Percentiles rank a stretch among this genome's conserved stretches.
Conservation (phyloP, 1,139 yeast genomes). For the Insectozyma bohioensis region DNA sequence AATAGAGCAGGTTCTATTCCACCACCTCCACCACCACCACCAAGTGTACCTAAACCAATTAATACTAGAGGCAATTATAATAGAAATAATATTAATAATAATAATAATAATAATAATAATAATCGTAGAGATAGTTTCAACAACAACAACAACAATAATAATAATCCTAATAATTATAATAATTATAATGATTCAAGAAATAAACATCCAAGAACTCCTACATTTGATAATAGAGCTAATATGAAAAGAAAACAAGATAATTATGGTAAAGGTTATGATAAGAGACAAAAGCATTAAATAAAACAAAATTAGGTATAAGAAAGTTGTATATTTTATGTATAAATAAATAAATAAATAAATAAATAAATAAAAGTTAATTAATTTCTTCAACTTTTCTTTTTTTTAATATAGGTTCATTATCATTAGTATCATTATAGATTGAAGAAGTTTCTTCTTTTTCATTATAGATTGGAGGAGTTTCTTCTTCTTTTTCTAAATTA, state of each 20-base stretch:
- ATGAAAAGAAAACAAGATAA: conserved; percentile 1
- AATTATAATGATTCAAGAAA: conserved; percentile 1
- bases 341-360: neutral
- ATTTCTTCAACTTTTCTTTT: conserved; percentile 7
- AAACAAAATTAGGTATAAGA: neutral
- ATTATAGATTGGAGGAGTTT: neutral
- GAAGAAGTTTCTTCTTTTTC: conserved; percentile 6
- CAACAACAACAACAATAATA: conserved; percentile 1
- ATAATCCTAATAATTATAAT: conserved; percentile 1
- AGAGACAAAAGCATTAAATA: conserved; percentile 2
- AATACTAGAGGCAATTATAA: too few species aligned
- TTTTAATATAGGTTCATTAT: conserved; percentile 11
- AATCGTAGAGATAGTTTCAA: neutral
- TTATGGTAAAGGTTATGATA: neutral
- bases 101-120: neutral
- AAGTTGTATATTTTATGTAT: neutral
- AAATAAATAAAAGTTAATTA: neutral
- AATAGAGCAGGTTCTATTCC: conserved; percentile 2
- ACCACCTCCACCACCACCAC: conserved; percentile 11
- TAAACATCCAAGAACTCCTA: conserved; percentile 1
- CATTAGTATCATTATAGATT: conserved; percentile 6
- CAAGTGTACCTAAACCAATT: too few species aligned
- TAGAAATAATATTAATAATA: neutral
- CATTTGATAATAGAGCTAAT: conserved; percentile 8
- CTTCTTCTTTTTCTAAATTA: conserved; percentile 23